These are phyloP conservation scores for Lentinula aciculospora DNA, from an alignment of 768 basidiomycete genomes.

Conservation along the genomic window DNA sequence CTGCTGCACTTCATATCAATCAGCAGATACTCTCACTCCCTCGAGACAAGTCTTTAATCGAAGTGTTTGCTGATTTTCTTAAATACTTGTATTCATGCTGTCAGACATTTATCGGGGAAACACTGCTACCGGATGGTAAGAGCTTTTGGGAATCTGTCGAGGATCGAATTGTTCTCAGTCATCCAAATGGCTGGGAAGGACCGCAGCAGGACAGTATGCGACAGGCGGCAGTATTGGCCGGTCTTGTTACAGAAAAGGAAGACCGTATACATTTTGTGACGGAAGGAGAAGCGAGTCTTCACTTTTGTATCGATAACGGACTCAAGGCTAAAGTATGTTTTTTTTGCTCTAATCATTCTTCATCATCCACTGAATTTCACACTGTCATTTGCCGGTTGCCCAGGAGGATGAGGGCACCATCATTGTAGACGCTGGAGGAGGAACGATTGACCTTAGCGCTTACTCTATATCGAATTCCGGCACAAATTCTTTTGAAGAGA, in stretches of 20 bases:
- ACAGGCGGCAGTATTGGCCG: conserved; percentile 43
- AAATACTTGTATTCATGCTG: conserved; percentile 40
- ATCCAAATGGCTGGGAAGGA: conserved; percentile 66
- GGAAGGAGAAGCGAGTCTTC: conserved; percentile 58
- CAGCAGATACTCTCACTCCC: conserved; percentile 34
- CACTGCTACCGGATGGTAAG: conserved; percentile 34
- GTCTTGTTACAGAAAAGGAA: conserved; percentile 41
- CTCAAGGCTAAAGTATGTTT: conserved; percentile 27
- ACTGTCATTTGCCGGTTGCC: background rate
- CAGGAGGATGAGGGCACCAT: conserved; percentile 23
- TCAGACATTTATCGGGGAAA: conserved; percentile 40
- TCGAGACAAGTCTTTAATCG: conserved; percentile 28
- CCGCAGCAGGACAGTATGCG: conserved; percentile 54
- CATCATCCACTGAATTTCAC: background rate
- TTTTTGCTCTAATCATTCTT: conserved; percentile 13
- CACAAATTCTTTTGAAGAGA: conserved; percentile 29
- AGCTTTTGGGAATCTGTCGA: conserved; percentile 41
- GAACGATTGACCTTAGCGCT: conserved; percentile 36
- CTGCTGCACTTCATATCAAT: conserved; percentile 7
- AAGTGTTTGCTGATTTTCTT: conserved; percentile 47
- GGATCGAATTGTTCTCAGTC: conserved; percentile 41
- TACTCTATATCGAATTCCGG: conserved; percentile 23
- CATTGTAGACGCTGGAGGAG: conserved; percentile 48
- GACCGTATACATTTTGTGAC: conserved; percentile 51
- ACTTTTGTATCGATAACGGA: conserved; percentile 48